Conservation (phyloP, 371 early-diverging fungal species). For the Mucor lusitanicus region DNA sequence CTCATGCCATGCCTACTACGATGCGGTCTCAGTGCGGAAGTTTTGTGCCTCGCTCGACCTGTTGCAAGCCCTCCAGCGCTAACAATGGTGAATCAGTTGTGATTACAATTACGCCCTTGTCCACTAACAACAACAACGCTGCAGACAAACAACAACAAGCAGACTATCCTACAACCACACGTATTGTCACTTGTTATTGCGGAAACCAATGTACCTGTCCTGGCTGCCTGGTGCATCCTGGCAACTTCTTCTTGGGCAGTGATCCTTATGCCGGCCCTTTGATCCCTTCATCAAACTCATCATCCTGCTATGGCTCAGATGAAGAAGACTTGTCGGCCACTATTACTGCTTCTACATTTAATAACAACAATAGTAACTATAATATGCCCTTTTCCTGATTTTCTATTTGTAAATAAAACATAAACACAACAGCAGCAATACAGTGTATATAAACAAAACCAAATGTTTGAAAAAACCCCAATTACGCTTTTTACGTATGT, state of each 20-base stretch:
- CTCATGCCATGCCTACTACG: not conserved
- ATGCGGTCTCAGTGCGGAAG: constrained; percentile 29
- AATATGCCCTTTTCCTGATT: constrained; percentile 49
- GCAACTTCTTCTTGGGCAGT: constrained; percentile 30
- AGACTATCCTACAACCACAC: constrained; percentile 19
- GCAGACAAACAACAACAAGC: not conserved
- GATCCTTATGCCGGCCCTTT: constrained; percentile 36
- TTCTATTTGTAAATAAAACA: constrained; percentile 76
- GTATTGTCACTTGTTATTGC: constrained; percentile 43
- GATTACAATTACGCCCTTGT: constrained; percentile 47
- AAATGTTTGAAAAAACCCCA: not conserved
- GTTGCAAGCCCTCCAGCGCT: constrained; percentile 10
- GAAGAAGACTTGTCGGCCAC: constrained; percentile 21
- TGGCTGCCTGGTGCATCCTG: constrained; percentile 43
- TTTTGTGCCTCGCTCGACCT: constrained; percentile 23
- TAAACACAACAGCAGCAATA: not conserved
- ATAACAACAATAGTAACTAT: constrained; percentile 2
- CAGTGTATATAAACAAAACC: constrained; percentile 1
- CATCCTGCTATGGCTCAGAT: constrained; percentile 35
- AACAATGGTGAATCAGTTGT: constrained; percentile 42
- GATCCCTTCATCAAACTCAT: constrained; percentile 23
- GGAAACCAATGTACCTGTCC: constrained; percentile 34
- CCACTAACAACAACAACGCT: constrained; percentile 1
- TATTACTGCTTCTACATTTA: not conserved
- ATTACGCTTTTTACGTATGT: not conserved